Percentiles rank a stretch among this genome's conserved stretches.
Evolutionary conservation across 2,329 filamentous ascomycete genomes (phyloP).

Genomic region (Stagonosporopsis cucurbitacearum): DNA sequence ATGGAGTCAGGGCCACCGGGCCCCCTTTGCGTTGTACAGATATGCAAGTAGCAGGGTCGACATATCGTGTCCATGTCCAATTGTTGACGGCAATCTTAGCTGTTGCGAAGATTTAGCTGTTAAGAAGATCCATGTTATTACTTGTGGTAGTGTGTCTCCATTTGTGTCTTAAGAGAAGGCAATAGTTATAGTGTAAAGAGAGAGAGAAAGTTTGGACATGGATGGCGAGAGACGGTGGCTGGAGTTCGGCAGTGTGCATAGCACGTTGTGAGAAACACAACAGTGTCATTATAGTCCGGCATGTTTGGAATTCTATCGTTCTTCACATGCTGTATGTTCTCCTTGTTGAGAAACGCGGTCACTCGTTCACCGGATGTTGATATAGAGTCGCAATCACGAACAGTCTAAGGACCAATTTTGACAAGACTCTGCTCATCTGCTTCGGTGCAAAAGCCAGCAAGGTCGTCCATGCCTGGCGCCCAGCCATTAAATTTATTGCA

Average conservation of each 20-base stretch:
- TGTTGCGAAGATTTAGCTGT: background rate
- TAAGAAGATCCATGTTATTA: background rate
- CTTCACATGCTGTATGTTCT: background rate
- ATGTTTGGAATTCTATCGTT: background rate
- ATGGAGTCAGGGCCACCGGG: background rate
- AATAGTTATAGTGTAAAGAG: background rate
- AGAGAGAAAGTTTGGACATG: background rate
- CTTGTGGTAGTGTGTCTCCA: background rate
- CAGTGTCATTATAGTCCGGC: background rate
- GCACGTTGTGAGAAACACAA: background rate
- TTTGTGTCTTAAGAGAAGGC: too few species aligned
- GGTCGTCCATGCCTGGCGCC: conserved; percentile 4
- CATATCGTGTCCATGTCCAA: too few species aligned
- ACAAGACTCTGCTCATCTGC: background rate
- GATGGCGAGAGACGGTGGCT: background rate
- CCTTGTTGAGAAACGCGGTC: background rate
- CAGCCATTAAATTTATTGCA: background rate
- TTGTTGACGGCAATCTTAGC: background rate
- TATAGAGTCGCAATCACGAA: background rate
- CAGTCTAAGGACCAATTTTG: background rate
- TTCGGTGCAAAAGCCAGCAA: background rate
- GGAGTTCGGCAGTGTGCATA: background rate
- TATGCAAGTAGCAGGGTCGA: background rate
- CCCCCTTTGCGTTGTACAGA: too few species aligned
- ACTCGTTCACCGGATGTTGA: background rate